phyloP scores from a whole-genome alignment of 176 grass and related monocot species.

The Zea mays region DNA sequence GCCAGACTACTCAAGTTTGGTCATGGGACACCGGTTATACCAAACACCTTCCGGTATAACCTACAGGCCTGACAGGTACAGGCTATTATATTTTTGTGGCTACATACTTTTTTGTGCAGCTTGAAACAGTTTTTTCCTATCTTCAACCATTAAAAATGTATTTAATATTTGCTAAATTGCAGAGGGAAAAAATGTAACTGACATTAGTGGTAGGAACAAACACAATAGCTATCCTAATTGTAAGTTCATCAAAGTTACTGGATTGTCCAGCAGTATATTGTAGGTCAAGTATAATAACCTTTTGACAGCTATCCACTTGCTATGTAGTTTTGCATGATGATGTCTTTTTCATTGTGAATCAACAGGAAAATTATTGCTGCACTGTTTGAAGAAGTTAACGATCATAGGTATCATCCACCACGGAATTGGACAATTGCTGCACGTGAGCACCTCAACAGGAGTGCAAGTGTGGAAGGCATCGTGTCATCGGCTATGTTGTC shows the following conservation, averaged over 20 bases:
- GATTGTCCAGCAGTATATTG: background rate
- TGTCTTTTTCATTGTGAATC: conserved; percentile 18
- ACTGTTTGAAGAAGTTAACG: conserved; percentile 61
- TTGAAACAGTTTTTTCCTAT: background rate
- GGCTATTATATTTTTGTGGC: conserved; percentile 16
- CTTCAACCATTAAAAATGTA: conserved; percentile 12
- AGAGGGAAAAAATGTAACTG: conserved; percentile 8
- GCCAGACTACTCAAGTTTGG: conserved; percentile 85
- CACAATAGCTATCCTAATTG: conserved; percentile 18
- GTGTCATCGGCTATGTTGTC: conserved; percentile 52
- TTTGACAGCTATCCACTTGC: background rate
- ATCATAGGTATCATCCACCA: conserved; percentile 75
- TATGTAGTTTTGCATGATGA: conserved; percentile 23
- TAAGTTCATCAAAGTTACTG: conserved; percentile 25
- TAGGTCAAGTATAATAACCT: background rate
- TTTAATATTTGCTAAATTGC: background rate
- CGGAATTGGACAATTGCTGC: conserved; percentile 80
- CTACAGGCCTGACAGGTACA: conserved; percentile 93
- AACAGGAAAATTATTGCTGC: conserved; percentile 73
- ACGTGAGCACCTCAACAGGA: conserved; percentile 80
- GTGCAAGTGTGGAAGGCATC: conserved; percentile 53
- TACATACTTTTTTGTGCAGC: conserved; percentile 21
- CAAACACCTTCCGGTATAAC: conserved; percentile 69
- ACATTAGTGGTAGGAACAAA: background rate
- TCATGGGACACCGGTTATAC: conserved; percentile 94